phyloP scores from a whole-genome alignment of 257 asterid species.

The Coffea canephora region DNA sequence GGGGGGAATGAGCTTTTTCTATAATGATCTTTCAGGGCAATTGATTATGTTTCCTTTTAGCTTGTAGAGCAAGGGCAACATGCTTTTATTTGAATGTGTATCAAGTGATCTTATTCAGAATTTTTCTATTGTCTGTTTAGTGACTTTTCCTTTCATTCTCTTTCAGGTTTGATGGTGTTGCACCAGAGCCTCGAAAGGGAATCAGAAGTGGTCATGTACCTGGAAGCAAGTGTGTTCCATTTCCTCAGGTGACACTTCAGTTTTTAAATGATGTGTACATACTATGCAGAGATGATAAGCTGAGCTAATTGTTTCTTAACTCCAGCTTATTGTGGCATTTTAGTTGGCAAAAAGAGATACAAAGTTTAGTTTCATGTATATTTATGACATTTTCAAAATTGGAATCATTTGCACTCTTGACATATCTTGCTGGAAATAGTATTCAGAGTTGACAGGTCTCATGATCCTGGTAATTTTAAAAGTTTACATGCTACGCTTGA shows the following conservation, averaged over 20 bases:
- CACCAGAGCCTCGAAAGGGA: constrained; percentile 98
- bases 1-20: neutral
- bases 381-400: neutral
- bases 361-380: neutral
- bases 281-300: neutral
- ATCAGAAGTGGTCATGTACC: constrained; percentile 90
- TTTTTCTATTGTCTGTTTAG: neutral
- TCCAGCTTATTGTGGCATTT: neutral
- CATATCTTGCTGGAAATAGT: neutral
- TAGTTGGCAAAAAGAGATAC: neutral
- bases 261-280: neutral
- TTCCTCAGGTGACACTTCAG: constrained; percentile 54
- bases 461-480: neutral
- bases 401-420: neutral
- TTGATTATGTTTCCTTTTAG: neutral
- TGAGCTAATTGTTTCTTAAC: neutral
- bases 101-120: neutral
- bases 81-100: neutral
- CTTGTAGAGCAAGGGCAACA: neutral
- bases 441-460: neutral
- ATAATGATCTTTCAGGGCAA: neutral
- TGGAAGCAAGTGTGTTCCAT: constrained; percentile 92
- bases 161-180: constrained; percentile 82
- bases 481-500: neutral
- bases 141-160: constrained; percentile 11